Conservation (phyloP, 441 rosid genomes). For the Melastoma candidum region DNA sequence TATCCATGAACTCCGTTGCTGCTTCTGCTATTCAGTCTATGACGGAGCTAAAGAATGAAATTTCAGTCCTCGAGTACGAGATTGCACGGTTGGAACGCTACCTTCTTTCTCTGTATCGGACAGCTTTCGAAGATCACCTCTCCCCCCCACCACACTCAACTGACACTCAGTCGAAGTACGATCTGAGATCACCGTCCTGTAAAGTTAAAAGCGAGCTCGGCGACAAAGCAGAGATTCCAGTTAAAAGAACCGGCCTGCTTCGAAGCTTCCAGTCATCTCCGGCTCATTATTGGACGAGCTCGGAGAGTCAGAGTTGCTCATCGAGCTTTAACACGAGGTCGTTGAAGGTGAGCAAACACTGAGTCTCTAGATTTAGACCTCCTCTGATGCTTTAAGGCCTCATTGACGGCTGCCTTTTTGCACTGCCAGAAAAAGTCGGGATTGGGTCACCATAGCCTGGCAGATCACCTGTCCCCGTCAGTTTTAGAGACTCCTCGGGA, state of each 20-base stretch:
- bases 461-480: slow-evolving; percentile 54
- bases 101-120: slow-evolving; percentile 67
- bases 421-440: slow-evolving; percentile 29
- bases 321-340: slow-evolving; percentile 31
- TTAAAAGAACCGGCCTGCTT: slow-evolving; percentile 14
- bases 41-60: slow-evolving; percentile 54
- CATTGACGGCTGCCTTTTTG: slow-evolving; percentile 2
- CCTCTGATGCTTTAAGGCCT: too few species aligned
- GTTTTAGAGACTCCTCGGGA: slow-evolving; percentile 17
- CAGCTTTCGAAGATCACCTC: slow-evolving; percentile 48
- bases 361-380: too few species aligned
- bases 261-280: slow-evolving; percentile 35
- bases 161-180: slow-evolving; percentile 18
- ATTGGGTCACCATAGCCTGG: slow-evolving; percentile 53
- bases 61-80: slow-evolving; percentile 56
- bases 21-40: slow-evolving; percentile 33
- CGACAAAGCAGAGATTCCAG: slow-evolving; percentile 21
- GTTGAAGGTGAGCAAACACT: slow-evolving; percentile 29
- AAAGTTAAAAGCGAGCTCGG: slow-evolving; percentile 14
- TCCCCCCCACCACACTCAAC: slow-evolving; percentile 26
- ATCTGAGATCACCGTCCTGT: slow-evolving; percentile 22
- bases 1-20: too few species aligned
- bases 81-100: slow-evolving; percentile 51
- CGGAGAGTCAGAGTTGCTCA: slow-evolving; percentile 27
- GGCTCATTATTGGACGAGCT: slow-evolving; percentile 23